A percentile compares a stretch with the other conserved stretches of the same genome.
phyloP scores from a whole-genome alignment of 1,139 yeast species.

The Taphrina wiesneri region DNA sequence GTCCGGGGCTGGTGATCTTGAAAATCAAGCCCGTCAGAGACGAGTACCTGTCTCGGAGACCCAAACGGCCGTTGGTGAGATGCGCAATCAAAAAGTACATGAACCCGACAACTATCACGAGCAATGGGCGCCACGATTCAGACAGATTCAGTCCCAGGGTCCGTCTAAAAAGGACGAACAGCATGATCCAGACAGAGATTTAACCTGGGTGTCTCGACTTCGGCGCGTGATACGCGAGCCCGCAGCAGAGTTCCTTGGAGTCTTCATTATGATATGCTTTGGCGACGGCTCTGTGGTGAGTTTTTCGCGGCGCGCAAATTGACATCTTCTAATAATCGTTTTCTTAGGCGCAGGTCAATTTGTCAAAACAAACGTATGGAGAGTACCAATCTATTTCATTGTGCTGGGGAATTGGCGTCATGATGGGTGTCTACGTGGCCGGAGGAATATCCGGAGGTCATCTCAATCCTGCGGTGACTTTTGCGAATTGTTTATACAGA shows the following conservation, averaged over 20 bases:
- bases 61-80: background rate
- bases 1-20: background rate
- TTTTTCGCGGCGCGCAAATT: conserved; percentile 37
- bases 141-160: conserved; percentile 28
- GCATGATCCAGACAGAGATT: conserved; percentile 3
- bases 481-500: conserved; percentile 44
- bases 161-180: conserved; percentile 23
- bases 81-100: background rate
- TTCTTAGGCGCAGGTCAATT: conserved; percentile 40
- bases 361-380: conserved; percentile 48
- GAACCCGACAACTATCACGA: conserved; percentile 15
- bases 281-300: conserved; percentile 26
- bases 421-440: conserved; percentile 41
- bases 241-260: conserved; percentile 50
- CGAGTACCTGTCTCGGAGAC: background rate
- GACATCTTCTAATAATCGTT: conserved; percentile 52
- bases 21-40: background rate
- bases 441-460: conserved; percentile 47
- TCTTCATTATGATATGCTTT: conserved; percentile 27
- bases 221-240: conserved; percentile 42
- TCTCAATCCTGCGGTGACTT: conserved; percentile 45
- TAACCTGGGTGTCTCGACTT: conserved; percentile 34
- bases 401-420: conserved; percentile 57
- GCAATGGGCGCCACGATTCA: conserved; percentile 22
- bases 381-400: conserved; percentile 50